Percentiles rank a stretch among this genome's conserved stretches.
phyloP scores from a whole-genome alignment of 2,329 filamentous ascomycete species.

The Sporothrix variecibatus region DNA sequence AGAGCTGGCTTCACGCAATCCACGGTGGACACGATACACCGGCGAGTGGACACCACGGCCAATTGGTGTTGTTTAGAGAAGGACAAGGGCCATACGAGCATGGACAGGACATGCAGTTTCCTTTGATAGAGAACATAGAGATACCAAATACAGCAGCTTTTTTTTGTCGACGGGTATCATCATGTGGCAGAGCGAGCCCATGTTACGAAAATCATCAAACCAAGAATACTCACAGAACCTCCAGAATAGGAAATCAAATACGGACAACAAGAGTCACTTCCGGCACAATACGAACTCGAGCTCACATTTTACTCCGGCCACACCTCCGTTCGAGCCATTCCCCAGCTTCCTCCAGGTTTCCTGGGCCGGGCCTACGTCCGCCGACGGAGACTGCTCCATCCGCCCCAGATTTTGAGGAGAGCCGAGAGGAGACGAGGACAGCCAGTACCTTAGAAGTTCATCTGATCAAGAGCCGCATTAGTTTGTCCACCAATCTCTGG shows the following conservation, averaged over 20 bases:
- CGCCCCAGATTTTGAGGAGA: slow-evolving; percentile 7
- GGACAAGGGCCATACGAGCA: not conserved
- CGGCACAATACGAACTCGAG: not conserved
- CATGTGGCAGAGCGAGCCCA: not conserved
- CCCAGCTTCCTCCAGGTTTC: not conserved
- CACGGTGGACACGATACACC: slow-evolving; percentile 53
- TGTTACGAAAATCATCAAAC: not conserved
- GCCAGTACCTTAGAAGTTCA: not conserved
- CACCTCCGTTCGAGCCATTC: not conserved
- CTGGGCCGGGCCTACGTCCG: not conserved
- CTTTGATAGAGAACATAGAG: not conserved
- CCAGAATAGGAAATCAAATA: not conserved
- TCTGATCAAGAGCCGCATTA: not conserved
- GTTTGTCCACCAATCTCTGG: slow-evolving; percentile 9
- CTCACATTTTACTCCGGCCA: not conserved
- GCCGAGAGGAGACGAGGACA: not conserved
- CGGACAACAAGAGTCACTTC: not conserved
- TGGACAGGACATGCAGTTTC: not conserved
- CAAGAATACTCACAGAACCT: not conserved
- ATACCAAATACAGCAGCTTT: slow-evolving; percentile 6
- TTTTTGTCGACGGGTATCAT: not conserved
- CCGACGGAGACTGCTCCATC: not conserved
- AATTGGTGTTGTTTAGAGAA: slow-evolving; percentile 53
- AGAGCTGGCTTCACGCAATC: slow-evolving; percentile 36
- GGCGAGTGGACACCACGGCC: slow-evolving; percentile 60